These are phyloP conservation scores for Pseudogymnoascus sp. DNA, from an alignment of 2,329 filamentous ascomycete species.

Conservation along the genomic window DNA sequence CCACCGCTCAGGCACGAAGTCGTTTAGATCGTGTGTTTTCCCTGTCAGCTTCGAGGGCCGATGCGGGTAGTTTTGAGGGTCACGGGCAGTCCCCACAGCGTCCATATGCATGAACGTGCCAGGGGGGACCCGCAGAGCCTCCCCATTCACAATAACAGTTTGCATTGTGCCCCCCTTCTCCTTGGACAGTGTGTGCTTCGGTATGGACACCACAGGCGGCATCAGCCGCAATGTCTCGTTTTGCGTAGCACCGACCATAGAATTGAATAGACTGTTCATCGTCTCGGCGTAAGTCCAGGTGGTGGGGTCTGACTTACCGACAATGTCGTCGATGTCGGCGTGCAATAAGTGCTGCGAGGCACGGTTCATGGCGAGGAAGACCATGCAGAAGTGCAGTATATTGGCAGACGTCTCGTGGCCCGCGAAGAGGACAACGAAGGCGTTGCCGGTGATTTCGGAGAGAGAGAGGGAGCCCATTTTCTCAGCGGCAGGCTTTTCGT, in stretches of 20 bases:
- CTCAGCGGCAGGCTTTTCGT: slow-evolving; percentile 16
- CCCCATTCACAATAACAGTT: slow-evolving; percentile 16
- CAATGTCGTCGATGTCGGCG: slow-evolving; percentile 22
- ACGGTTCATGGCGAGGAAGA: slow-evolving; percentile 23
- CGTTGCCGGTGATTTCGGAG: slow-evolving; percentile 27
- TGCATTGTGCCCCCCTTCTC: slow-evolving; percentile 16
- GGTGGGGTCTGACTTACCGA: slow-evolving; percentile 18
- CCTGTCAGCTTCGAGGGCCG: slow-evolving; percentile 11
- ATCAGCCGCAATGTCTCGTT: slow-evolving; percentile 50
- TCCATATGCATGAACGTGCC: slow-evolving; percentile 39
- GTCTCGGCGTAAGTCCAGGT: slow-evolving; percentile 19
- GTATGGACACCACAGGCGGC: slow-evolving; percentile 47
- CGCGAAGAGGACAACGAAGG: slow-evolving; percentile 28
- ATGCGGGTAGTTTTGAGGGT: slow-evolving; percentile 48
- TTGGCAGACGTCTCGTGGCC: slow-evolving; percentile 30
- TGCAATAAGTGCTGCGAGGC: slow-evolving; percentile 19
- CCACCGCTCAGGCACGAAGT: slow-evolving; percentile 53
- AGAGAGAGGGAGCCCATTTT: slow-evolving; percentile 10
- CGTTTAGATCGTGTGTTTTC: slow-evolving; percentile 34
- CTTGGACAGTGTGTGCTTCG: slow-evolving; percentile 35
- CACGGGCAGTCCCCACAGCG: slow-evolving; percentile 40
- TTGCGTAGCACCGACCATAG: slow-evolving; percentile 23
- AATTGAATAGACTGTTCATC: slow-evolving; percentile 23
- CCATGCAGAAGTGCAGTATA: slow-evolving; percentile 24
- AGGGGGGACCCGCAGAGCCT: slow-evolving; percentile 13